Percentiles rank a stretch among this genome's conserved stretches.
Conservation (phyloP, 495 filamentous ascomycete species). For the Penicillium verhagenii region DNA sequence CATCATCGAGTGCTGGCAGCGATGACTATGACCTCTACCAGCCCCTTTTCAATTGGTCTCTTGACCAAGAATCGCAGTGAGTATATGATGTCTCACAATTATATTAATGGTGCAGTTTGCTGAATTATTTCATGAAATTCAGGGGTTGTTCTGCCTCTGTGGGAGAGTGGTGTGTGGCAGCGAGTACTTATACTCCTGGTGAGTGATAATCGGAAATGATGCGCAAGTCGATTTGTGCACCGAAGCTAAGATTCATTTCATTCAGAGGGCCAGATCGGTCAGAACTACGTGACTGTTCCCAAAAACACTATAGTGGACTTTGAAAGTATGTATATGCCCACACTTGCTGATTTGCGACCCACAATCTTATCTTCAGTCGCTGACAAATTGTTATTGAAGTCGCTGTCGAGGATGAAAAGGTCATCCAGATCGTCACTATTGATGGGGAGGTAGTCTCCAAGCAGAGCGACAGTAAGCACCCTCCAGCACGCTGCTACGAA, state of each 20-base stretch:
- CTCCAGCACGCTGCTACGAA: not conserved
- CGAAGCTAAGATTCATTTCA: not conserved
- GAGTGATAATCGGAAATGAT: too few relatives aligned
- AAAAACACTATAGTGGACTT: constrained; percentile 14
- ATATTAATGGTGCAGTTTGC: not conserved
- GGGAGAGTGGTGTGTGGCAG: constrained; percentile 20
- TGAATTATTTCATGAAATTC: not conserved
- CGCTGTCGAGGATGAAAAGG: constrained; percentile 15
- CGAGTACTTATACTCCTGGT: constrained; percentile 19
- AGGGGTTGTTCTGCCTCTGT: constrained; percentile 16
- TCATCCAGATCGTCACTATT: constrained; percentile 18
- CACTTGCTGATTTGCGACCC: too few relatives aligned
- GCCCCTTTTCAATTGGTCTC: constrained; percentile 23
- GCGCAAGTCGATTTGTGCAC: too few relatives aligned
- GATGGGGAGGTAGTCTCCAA: constrained; percentile 17
- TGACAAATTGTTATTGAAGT: constrained; percentile 9
- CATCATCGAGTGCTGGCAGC: constrained; percentile 8
- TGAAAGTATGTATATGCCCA: constrained; percentile 20
- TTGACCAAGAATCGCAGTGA: constrained; percentile 20
- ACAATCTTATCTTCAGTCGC: too few relatives aligned
- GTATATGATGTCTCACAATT: not conserved
- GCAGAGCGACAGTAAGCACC: constrained; percentile 14
- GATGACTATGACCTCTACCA: constrained; percentile 15
- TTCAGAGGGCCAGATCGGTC: constrained; percentile 17
- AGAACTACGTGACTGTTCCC: constrained; percentile 21